Conservation (phyloP, 805 yeast genomes). For the Starmerella cellae region DNA sequence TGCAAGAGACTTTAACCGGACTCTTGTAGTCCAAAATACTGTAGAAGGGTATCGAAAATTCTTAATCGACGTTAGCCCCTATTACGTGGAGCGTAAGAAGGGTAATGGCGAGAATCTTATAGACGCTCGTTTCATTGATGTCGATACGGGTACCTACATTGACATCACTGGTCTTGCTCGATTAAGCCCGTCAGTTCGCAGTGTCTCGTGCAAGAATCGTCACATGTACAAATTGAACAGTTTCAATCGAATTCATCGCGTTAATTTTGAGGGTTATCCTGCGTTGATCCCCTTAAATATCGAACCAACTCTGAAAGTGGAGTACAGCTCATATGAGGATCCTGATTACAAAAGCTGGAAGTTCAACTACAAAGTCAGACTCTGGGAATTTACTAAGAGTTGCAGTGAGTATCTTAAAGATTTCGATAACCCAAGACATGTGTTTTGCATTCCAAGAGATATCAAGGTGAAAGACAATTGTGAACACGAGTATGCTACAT, state of each 20-base stretch:
- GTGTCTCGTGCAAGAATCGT: slow-evolving; percentile 39
- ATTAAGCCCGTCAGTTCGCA: slow-evolving; percentile 1
- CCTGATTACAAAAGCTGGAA: slow-evolving; percentile 18
- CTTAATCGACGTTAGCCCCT: slow-evolving; percentile 37
- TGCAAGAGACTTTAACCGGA: slow-evolving; percentile 37
- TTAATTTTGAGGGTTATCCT: slow-evolving; percentile 46
- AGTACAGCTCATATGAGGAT: slow-evolving; percentile 25
- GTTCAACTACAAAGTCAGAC: slow-evolving; percentile 9
- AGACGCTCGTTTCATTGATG: slow-evolving; percentile 49
- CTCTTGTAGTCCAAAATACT: slow-evolving; percentile 36
- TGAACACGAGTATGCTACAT: slow-evolving; percentile 5
- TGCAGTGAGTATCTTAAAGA: slow-evolving; percentile 7
- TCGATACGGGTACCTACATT: slow-evolving; percentile 45
- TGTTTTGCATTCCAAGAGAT: slow-evolving; percentile 12
- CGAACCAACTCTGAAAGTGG: slow-evolving; percentile 29
- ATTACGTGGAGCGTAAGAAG: slow-evolving; percentile 36
- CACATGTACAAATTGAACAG: slow-evolving; percentile 42
- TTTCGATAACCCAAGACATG: not conserved
- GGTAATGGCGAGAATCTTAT: slow-evolving; percentile 38
- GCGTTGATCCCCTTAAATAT: slow-evolving; percentile 35
- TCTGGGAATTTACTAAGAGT: slow-evolving; percentile 16
- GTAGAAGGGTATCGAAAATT: slow-evolving; percentile 36
- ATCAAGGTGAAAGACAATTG: slow-evolving; percentile 3
- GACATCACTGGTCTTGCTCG: slow-evolving; percentile 42
- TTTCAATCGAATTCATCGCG: slow-evolving; percentile 40